Evolutionary conservation across 768 basidiomycete species (phyloP), one percentile per base, ranked within the genome.

Genomic region (Cantharellus anzutake): DNA sequence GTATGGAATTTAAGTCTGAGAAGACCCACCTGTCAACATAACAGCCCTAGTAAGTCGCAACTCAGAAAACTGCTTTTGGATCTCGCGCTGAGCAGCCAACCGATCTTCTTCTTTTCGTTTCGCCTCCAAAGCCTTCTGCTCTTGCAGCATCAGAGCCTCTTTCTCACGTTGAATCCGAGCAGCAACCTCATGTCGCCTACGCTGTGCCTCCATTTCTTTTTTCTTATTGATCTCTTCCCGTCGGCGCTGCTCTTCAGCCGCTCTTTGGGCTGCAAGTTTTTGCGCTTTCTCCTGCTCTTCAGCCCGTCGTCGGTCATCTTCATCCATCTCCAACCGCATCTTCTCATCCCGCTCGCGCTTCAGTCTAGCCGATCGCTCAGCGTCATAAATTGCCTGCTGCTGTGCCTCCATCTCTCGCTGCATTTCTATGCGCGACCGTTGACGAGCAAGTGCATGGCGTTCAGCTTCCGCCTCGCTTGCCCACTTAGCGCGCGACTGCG

Each of bases 151-250:
- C 56, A 66, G 69, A 59, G 67, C 72, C 56, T 71, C 72, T 20
- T 68, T 66, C 55, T 77, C 76, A 42, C 75, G 74, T 41, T 73
- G 72, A 44, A 72, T 73, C 63, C 71, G 72, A 38, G 72, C 73
- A 50, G 74, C 70, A 29, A 76, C 75, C 55, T 77, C 75, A 2
- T 68, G 71, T 40, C 73, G 71, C 38, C 70, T 68, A 2, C 74
- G 70, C 62, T 79, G 77, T 44, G 78, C 76, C 55, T 66, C 68
- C 35, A 57, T 42, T 79, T 70, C 80, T 79, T 80, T 56, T 73
- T 68, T 60, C 80, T 80, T 60, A 78, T 60, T 62, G 73, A 73
- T 20, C 63, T 79, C 75, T 59, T 79, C 75, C 56, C 76, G 55
- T 56, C 80, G 67, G 41, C 76, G 71, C 65, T 77, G 73, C 60